Evolutionary conservation across 139 green algal species (phyloP).

Genomic region (Chlamydomonas sp.): DNA sequence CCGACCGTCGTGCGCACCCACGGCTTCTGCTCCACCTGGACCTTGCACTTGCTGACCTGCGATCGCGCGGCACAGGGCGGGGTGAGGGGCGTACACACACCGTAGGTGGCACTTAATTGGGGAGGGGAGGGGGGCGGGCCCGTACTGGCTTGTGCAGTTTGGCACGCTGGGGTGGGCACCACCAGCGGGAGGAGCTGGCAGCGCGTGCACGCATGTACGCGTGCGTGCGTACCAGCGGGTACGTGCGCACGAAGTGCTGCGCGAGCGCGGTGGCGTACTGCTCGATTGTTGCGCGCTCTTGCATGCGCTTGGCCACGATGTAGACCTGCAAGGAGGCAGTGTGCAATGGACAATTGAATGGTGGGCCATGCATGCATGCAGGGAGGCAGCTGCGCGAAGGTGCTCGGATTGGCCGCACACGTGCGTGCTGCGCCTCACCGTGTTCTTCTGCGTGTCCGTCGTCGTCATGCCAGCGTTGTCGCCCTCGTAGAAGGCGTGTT

Average conservation of each 20-base stretch:
- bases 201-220: not conserved
- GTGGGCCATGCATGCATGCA: not conserved
- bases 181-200: too few species aligned
- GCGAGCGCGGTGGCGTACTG: slow-evolving; percentile 81
- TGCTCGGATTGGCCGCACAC: not conserved
- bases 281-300: slow-evolving; percentile 60
- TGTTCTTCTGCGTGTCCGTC: slow-evolving; percentile 93
- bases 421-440: slow-evolving; percentile 32
- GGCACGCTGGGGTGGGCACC: too few species aligned
- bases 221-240: slow-evolving; percentile 49
- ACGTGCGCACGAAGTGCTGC: slow-evolving; percentile 77
- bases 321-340: slow-evolving; percentile 72
- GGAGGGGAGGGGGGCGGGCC: too few species aligned
- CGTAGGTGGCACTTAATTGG: too few species aligned
- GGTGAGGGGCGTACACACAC: too few species aligned
- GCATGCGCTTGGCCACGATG: slow-evolving; percentile 67
- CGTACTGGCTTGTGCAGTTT: too few species aligned
- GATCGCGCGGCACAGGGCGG: not conserved
- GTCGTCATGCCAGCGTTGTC: slow-evolving; percentile 82
- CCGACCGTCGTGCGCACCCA: slow-evolving; percentile 62
- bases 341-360: too few species aligned
- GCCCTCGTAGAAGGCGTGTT: slow-evolving; percentile 32
- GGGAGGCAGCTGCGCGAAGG: not conserved
- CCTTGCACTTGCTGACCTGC: slow-evolving; percentile 73
- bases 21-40: slow-evolving; percentile 76